Evolutionary conservation across 257 asterid species (phyloP).

Genomic region (Anisodus tanguticus): DNA sequence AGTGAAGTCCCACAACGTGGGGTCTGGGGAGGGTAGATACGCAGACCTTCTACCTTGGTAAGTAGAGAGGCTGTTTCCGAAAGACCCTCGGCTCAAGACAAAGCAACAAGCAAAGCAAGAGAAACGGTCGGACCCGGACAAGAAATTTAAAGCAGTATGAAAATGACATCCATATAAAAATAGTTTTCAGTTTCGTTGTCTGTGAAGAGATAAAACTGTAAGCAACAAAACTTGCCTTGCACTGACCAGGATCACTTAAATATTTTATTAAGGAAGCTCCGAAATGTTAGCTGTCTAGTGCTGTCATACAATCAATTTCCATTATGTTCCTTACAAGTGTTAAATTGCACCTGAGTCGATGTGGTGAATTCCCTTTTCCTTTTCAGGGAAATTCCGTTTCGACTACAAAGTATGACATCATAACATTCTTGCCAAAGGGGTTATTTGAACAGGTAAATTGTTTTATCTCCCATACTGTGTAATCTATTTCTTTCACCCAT

Average conservation of each 20-base stretch:
- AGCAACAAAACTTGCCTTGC: not conserved
- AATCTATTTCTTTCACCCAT: not conserved
- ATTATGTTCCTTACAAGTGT: not conserved
- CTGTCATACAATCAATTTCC: conserved; percentile 6
- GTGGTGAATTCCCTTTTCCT: conserved; percentile 14
- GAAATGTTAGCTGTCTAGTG: conserved; percentile 16
- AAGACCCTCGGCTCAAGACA: too few species aligned
- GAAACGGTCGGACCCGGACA: too few species aligned
- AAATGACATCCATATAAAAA: not conserved
- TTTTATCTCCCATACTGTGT: conserved; percentile 13
- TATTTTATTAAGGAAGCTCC: conserved; percentile 22
- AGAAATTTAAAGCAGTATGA: too few species aligned
- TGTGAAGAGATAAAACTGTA: not conserved
- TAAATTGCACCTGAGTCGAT: not conserved
- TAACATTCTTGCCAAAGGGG: conserved; percentile 93
- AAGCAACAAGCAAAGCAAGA: too few species aligned
- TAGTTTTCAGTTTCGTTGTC: not conserved
- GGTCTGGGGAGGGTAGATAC: too few species aligned
- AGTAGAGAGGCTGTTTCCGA: too few species aligned
- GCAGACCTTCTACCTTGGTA: too few species aligned
- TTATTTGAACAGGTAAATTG: conserved; percentile 93
- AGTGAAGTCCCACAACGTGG: too few species aligned
- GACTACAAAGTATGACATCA: conserved; percentile 87
- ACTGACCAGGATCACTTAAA: conserved; percentile 8
- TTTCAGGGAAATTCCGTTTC: conserved; percentile 95